Evolutionary conservation across 176 grass and related monocot species (phyloP).

Genomic region (Elaeis guineensis): DNA sequence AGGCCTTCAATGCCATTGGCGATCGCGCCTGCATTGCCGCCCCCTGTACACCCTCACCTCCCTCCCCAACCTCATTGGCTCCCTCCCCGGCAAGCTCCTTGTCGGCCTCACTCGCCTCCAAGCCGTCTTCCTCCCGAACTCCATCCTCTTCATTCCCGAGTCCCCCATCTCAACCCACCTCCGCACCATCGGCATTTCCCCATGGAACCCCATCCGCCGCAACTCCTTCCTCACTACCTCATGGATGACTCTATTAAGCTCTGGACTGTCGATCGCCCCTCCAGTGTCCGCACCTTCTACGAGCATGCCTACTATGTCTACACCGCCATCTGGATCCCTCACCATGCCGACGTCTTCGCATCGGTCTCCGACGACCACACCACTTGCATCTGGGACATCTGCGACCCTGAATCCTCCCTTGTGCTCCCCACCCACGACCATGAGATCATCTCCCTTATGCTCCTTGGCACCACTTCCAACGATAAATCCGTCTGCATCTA

Average conservation of each 20-base stretch:
- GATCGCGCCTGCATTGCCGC: too few relatives aligned
- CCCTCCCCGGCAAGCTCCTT: too few relatives aligned
- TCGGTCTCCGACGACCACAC: conserved; percentile 65
- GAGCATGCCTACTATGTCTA: conserved; percentile 83
- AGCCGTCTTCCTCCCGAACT: too few relatives aligned
- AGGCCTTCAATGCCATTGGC: too few relatives aligned
- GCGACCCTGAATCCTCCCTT: conserved; percentile 53
- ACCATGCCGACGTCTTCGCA: conserved; percentile 68
- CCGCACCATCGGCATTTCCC: too few relatives aligned
- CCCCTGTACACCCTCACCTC: too few relatives aligned
- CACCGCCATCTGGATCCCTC: conserved; percentile 52
- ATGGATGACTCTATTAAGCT: conserved; percentile 85
- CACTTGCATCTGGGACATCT: conserved; percentile 64
- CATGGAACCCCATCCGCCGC: conserved; percentile 78
- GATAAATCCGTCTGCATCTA: conserved; percentile 74
- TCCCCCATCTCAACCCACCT: too few relatives aligned
- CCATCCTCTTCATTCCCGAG: too few relatives aligned
- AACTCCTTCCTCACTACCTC: conserved; percentile 68
- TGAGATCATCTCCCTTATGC: conserved; percentile 80
- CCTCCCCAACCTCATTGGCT: too few relatives aligned
- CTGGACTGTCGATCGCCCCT: conserved; percentile 64
- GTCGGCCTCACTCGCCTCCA: too few relatives aligned
- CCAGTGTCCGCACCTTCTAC: conserved; percentile 62
- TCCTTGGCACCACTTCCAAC: conserved; percentile 63
- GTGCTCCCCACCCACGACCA: too few relatives aligned